Conservation (phyloP, 2,329 filamentous ascomycete genomes). For the Celoporthe dispersa region DNA sequence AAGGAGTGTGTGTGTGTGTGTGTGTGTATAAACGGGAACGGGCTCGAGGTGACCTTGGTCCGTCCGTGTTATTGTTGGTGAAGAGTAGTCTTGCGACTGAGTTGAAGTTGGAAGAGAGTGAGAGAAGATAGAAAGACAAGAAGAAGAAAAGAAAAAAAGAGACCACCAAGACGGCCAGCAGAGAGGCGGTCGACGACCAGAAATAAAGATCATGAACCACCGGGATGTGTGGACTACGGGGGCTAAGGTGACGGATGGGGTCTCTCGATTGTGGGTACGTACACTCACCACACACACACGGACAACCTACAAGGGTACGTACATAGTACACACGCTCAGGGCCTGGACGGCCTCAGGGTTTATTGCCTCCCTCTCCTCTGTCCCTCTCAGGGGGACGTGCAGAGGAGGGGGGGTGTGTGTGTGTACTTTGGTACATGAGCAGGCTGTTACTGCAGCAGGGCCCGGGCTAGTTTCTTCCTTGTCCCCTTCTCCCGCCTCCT, state of each 20-base stretch:
- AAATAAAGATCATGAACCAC: conserved; percentile 15
- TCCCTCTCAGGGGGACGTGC: no score
- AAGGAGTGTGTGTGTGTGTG: conserved; percentile 1
- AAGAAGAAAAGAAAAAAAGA: not conserved
- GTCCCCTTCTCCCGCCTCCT: not conserved
- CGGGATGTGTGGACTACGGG: conserved; percentile 8
- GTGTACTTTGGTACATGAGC: not conserved
- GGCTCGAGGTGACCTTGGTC: not conserved
- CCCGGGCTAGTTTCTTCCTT: conserved; percentile 9
- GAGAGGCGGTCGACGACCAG: conserved; percentile 19
- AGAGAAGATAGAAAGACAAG: conserved; percentile 2
- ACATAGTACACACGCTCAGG: not conserved
- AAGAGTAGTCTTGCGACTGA: not conserved
- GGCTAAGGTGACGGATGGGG: conserved; percentile 20
- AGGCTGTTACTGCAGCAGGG: not conserved
- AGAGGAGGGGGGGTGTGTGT: no score
- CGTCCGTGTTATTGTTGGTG: not conserved
- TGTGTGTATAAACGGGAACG: not conserved
- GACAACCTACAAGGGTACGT: not conserved
- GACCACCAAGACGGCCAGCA: not conserved
- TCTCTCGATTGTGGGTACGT: conserved; percentile 5
- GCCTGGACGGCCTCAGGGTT: conserved; percentile 19
- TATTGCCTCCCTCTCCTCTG: conserved; percentile 19
- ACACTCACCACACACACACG: not conserved
- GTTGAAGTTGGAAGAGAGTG: not conserved